phyloP scores from a whole-genome alignment of 1,284 basidiomycete genomes.

The Coniferiporia weirii region DNA sequence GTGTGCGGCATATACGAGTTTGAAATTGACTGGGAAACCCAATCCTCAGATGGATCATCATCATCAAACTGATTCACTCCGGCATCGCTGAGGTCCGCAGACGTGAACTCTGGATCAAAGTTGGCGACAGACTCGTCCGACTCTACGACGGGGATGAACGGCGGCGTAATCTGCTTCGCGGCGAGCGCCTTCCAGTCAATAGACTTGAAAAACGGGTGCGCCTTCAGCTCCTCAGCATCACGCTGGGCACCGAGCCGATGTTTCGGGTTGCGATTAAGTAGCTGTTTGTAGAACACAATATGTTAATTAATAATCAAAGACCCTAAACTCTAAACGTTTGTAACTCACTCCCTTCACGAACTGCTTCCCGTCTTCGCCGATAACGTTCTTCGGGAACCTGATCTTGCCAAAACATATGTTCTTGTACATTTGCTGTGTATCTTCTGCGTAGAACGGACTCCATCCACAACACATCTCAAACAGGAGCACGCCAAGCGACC shows the following conservation, averaged over 20 bases:
- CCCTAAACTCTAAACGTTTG: constrained; percentile 20
- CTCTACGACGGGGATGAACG: constrained; percentile 97
- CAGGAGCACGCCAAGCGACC: constrained; percentile 88
- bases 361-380: constrained; percentile 97
- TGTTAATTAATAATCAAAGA: constrained; percentile 15
- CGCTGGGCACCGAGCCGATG: constrained; percentile 90
- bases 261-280: constrained; percentile 96
- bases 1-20: constrained; percentile 41
- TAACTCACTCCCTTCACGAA: constrained; percentile 93
- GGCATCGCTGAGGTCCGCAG: constrained; percentile 72
- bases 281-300: constrained; percentile 39
- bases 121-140: constrained; percentile 97
- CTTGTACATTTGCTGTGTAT: constrained; percentile 99
- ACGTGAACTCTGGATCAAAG: constrained; percentile 98
- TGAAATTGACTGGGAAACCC: constrained; percentile 48
- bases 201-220: constrained; percentile 89
- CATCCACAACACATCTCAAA: constrained; percentile 99
- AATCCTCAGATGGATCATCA: constrained; percentile 69
- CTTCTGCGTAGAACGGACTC: constrained; percentile 99
- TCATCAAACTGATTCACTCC: constrained; percentile 61
- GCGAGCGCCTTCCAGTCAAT: constrained; percentile 90
- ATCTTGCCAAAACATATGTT: constrained; percentile 99
- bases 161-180: constrained; percentile 89
- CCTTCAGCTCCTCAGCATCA: constrained; percentile 93
- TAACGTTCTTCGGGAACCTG: constrained; percentile 95